phyloP scores from a whole-genome alignment of 164 flowering plant genomes.

The Platanus orientalis region DNA sequence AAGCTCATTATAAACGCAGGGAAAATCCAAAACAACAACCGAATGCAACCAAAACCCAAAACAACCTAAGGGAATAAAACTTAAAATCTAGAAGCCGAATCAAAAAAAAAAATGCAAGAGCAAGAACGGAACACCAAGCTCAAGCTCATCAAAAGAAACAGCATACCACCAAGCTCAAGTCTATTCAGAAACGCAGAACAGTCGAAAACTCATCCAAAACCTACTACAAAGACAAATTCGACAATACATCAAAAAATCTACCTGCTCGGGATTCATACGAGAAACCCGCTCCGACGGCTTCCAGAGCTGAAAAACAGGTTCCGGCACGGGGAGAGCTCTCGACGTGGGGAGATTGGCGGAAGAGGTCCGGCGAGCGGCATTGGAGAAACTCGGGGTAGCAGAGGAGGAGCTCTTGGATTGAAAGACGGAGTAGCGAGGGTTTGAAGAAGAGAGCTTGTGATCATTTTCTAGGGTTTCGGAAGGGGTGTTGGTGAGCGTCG shows the following conservation, averaged over 20 bases:
- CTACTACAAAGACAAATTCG: not conserved
- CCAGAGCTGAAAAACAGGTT: slow-evolving; percentile 34
- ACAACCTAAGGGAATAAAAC: too few relatives aligned
- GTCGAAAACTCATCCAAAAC: not conserved
- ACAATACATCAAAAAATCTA: not conserved
- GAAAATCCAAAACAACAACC: too few relatives aligned
- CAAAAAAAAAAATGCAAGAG: too few relatives aligned
- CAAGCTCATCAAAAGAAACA: too few relatives aligned
- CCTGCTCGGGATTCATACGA: slow-evolving; percentile 35
- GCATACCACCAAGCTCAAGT: too few relatives aligned
- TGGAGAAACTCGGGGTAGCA: slow-evolving; percentile 2
- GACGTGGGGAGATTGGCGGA: slow-evolving; percentile 14
- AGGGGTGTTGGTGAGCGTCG: slow-evolving; percentile 12
- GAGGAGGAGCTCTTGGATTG: slow-evolving; percentile 12
- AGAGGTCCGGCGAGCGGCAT: slow-evolving; percentile 20
- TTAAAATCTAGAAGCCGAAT: too few relatives aligned
- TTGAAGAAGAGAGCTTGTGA: slow-evolving; percentile 10
- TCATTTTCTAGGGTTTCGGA: slow-evolving; percentile 14
- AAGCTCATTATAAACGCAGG: too few relatives aligned
- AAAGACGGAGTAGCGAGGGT: slow-evolving; percentile 1
- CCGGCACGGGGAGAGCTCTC: slow-evolving; percentile 18
- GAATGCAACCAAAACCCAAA: too few relatives aligned
- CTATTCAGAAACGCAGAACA: too few relatives aligned
- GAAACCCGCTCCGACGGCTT: slow-evolving; percentile 39
- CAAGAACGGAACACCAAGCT: too few relatives aligned